Evolutionary conservation across 1,284 basidiomycete species (phyloP).

Genomic region (Tilletia setariae): DNA sequence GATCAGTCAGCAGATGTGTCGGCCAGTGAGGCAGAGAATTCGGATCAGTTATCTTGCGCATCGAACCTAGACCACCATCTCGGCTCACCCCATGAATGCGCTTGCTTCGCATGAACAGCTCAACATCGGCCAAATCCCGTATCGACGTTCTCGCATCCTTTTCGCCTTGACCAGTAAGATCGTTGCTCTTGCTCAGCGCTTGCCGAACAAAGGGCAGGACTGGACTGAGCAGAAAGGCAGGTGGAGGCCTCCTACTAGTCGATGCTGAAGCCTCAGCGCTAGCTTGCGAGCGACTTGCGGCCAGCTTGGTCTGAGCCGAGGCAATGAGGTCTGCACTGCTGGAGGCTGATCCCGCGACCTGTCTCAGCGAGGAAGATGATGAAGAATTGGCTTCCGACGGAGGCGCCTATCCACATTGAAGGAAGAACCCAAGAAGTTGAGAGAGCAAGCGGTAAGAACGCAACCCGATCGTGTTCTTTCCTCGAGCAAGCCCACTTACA

Average conservation of each 20-base stretch:
- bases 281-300: background rate
- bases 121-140: slow-evolving; percentile 10
- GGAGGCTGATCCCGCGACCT: background rate
- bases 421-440: too few species aligned
- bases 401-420: background rate
- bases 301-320: slow-evolving; percentile 2
- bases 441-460: too few species aligned
- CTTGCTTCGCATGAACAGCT: slow-evolving; percentile 13
- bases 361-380: background rate
- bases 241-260: background rate
- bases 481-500: background rate
- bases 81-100: slow-evolving; percentile 12
- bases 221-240: slow-evolving; percentile 6
- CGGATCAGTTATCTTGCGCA: too few species aligned
- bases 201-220: slow-evolving; percentile 7
- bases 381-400: background rate
- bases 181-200: background rate
- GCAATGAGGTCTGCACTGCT: slow-evolving; percentile 12
- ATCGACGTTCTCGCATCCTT: background rate
- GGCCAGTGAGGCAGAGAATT: too few species aligned
- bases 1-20: too few species aligned
- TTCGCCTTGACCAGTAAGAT: background rate
- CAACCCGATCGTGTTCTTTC: too few species aligned
- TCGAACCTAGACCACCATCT: too few species aligned
- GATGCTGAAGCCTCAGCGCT: background rate